Percentiles rank a stretch among this genome's conserved stretches.
Evolutionary conservation across 139 green algal species (phyloP).

Genomic region (Auxenochlorella protothecoides): DNA sequence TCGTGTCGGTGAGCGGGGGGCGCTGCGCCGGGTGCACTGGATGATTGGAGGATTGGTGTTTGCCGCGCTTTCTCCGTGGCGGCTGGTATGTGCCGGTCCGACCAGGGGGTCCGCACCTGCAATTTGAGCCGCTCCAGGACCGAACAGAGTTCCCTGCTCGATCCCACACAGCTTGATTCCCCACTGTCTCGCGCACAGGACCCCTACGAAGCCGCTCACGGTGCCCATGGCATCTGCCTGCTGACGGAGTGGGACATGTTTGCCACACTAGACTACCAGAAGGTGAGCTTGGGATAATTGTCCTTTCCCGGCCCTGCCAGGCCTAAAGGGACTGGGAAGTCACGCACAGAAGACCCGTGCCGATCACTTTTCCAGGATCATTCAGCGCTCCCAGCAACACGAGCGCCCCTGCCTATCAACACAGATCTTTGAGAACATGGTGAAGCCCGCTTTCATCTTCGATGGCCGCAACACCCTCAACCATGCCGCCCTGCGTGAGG

Average conservation of each 20-base stretch:
- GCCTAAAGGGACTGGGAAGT: neutral
- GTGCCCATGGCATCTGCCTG: slow-evolving; percentile 76
- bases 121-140: no score
- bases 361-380: no score
- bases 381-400: no score
- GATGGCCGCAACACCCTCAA: slow-evolving; percentile 95
- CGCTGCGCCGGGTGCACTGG: no score
- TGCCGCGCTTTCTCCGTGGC: no score
- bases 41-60: no score
- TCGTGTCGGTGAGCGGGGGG: slow-evolving; percentile 20
- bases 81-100: no score
- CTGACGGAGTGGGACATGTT: slow-evolving; percentile 99
- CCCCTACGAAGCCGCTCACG: slow-evolving; percentile 54
- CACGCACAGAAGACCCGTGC: neutral
- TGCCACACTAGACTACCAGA: slow-evolving; percentile 67
- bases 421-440: slow-evolving; percentile 75
- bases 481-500: slow-evolving; percentile 61
- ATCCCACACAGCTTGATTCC: no score
- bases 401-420: neutral
- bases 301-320: neutral
- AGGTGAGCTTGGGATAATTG: neutral
- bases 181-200: slow-evolving; percentile 8
- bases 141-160: no score
- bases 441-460: slow-evolving; percentile 98
- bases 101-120: no score